Evolutionary conservation across 306 rosid genomes (phyloP).

Genomic region (Medicago truncatula): DNA sequence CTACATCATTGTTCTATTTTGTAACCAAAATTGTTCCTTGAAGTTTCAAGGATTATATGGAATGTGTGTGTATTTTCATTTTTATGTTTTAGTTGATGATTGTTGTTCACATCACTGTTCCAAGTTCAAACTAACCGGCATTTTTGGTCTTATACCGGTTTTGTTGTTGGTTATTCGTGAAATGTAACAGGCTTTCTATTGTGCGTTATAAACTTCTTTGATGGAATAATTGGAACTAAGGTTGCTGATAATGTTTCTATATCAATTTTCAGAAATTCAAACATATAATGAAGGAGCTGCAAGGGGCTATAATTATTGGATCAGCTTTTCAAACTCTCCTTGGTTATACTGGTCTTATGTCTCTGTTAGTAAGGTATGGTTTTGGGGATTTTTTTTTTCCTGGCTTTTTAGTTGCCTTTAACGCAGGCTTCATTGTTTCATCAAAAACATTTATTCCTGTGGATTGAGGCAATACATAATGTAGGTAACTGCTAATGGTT

Average conservation of each 20-base stretch:
- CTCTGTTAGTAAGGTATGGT: slow-evolving; percentile 77
- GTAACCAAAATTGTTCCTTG: background rate
- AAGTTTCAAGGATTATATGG: slow-evolving; percentile 73
- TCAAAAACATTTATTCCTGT: slow-evolving; percentile 2
- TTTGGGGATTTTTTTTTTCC: background rate
- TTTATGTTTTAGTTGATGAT: slow-evolving; percentile 16
- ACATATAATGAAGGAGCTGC: slow-evolving; percentile 98
- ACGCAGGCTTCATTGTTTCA: slow-evolving; percentile 20
- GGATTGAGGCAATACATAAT: slow-evolving; percentile 19
- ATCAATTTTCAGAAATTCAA: slow-evolving; percentile 74
- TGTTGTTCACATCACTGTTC: slow-evolving; percentile 2
- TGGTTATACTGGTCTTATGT: slow-evolving; percentile 93
- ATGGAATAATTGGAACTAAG: slow-evolving; percentile 16
- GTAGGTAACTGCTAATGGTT: slow-evolving; percentile 23
- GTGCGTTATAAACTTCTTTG: background rate
- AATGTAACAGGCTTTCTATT: slow-evolving; percentile 6
- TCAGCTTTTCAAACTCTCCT: slow-evolving; percentile 91
- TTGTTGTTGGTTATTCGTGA: slow-evolving; percentile 15
- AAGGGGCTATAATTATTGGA: slow-evolving; percentile 92
- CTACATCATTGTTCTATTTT: background rate
- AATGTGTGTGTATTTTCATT: slow-evolving; percentile 55
- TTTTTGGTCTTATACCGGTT: slow-evolving; percentile 10
- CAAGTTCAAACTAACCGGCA: background rate
- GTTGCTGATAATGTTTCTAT: slow-evolving; percentile 1
- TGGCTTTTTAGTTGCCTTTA: slow-evolving; percentile 4